phyloP scores from a whole-genome alignment of 768 basidiomycete genomes.

The Infundibulicybe gibba region DNA sequence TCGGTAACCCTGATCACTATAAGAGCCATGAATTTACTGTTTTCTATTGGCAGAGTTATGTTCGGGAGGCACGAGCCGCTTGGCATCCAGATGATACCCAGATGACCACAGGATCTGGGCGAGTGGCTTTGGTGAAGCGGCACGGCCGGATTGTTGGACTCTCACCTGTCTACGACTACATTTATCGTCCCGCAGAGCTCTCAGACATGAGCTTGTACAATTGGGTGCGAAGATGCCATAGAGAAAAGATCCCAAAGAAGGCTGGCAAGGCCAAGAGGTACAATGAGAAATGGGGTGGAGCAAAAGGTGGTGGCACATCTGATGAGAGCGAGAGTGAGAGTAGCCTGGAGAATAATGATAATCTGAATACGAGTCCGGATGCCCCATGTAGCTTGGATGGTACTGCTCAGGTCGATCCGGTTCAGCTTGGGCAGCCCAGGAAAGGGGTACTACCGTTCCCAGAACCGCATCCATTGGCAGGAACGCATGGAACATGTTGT shows the following conservation, averaged over 20 bases:
- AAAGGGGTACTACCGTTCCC: slow-evolving; percentile 1
- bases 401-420: too few species aligned
- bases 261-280: background rate
- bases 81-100: slow-evolving; percentile 2
- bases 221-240: slow-evolving; percentile 8
- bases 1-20: slow-evolving; percentile 30
- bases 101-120: slow-evolving; percentile 4
- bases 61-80: background rate
- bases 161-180: slow-evolving; percentile 16
- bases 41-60: slow-evolving; percentile 22
- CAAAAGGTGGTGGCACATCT: background rate
- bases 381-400: too few species aligned
- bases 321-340: background rate
- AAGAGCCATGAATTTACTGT: slow-evolving; percentile 20
- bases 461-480: background rate
- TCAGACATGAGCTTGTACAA: slow-evolving; percentile 14
- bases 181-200: slow-evolving; percentile 10
- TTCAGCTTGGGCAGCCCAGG: too few species aligned
- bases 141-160: slow-evolving; percentile 12
- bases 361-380: background rate
- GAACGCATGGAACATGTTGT: background rate
- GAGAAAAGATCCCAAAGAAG: background rate
- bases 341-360: background rate
- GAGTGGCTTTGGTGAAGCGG: slow-evolving; percentile 13
- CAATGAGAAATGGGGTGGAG: background rate